Percentiles rank a stretch among this genome's conserved stretches.
These are phyloP conservation scores for Neurospora tetraspora DNA, from an alignment of 495 filamentous ascomycete genomes.

Conservation along the genomic window DNA sequence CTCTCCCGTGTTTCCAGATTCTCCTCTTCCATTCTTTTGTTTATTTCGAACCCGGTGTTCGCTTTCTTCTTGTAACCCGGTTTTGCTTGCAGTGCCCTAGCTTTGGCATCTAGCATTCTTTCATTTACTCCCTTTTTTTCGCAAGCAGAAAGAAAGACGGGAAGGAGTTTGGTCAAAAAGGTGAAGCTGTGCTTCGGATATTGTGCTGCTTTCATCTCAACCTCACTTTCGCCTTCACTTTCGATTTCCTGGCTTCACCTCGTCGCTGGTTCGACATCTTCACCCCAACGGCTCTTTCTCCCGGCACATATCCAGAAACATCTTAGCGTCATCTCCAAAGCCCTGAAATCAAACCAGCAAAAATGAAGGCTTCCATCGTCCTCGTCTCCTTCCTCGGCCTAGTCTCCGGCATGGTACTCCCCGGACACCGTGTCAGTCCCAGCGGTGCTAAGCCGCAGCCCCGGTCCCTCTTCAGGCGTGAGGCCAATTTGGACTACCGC, in stretches of 20 bases:
- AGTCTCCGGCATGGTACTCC: not conserved
- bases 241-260: not conserved
- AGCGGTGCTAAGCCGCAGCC: not conserved
- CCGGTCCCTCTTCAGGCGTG: not conserved
- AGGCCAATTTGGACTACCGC: not conserved
- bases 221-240: not conserved
- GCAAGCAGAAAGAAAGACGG: not conserved
- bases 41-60: not conserved
- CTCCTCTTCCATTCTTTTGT: not conserved
- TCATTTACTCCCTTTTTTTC: not conserved
- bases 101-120: not conserved
- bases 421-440: not conserved
- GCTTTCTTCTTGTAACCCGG: not conserved
- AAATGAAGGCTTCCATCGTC: slow-evolving; percentile 3
- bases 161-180: not conserved
- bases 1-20: not conserved
- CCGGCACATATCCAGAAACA: not conserved
- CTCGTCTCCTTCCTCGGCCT: slow-evolving; percentile 1
- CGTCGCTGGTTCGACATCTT: not conserved
- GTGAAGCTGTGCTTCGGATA: not conserved
- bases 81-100: not conserved
- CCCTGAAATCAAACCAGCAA: not conserved
- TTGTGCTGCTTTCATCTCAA: not conserved
- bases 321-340: not conserved
- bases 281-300: not conserved